Percentiles rank a stretch among this genome's conserved stretches.
These are phyloP conservation scores for Rhizophagus clarus DNA, from an alignment of 192 early-diverging fungal genomes.

Conservation along the genomic window DNA sequence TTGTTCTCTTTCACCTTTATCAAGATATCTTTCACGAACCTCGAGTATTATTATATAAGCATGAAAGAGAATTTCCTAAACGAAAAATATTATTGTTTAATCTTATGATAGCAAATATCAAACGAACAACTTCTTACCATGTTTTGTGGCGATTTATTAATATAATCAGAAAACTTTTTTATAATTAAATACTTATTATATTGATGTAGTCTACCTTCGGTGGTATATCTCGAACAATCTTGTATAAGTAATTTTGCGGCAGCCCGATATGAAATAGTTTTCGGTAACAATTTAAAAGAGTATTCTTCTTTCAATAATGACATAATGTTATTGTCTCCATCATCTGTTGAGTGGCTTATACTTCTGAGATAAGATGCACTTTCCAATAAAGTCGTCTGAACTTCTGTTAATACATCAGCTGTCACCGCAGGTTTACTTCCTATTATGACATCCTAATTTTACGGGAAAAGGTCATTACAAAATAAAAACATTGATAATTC, in stretches of 20 bases:
- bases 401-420: conserved; percentile 7
- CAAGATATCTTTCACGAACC: background rate
- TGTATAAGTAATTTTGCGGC: background rate
- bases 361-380: background rate
- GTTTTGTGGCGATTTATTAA: background rate
- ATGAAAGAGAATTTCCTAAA: conserved; percentile 16
- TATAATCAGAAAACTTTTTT: background rate
- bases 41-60: background rate
- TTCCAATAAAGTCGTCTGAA: conserved; percentile 5
- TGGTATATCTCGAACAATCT: background rate
- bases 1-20: background rate
- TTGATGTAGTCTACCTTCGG: background rate
- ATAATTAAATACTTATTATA: background rate
- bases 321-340: background rate
- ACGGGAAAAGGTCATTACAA: background rate
- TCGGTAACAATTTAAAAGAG: conserved; percentile 2
- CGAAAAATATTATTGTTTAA: background rate
- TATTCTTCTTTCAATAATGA: background rate
- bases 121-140: background rate
- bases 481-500: background rate
- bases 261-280: background rate
- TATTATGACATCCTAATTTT: conserved; percentile 10
- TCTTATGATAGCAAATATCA: background rate
- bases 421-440: background rate
- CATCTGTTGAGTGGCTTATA: background rate